Percentiles rank a stretch among this genome's conserved stretches.
Conservation (phyloP, 2,329 filamentous ascomycete species). For the Paramyrothecium sp. region DNA sequence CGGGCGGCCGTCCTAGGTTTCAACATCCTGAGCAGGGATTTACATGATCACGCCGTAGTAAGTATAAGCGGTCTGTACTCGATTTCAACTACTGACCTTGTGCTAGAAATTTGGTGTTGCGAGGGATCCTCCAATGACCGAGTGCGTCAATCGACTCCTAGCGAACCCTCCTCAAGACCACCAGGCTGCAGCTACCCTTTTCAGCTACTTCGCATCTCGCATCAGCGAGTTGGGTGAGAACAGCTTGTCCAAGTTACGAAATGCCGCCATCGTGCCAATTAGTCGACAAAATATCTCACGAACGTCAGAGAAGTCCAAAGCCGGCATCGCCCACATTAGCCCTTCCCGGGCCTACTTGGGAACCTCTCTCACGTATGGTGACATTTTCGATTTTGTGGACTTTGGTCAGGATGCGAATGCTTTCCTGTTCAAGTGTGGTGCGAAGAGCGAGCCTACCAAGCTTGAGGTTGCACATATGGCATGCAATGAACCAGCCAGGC, state of each 20-base stretch:
- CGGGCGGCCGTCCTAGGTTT: slow-evolving; percentile 78
- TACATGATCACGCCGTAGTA: slow-evolving; percentile 72
- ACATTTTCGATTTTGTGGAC: slow-evolving; percentile 96
- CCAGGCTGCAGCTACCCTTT: slow-evolving; percentile 67
- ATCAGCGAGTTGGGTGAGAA: slow-evolving; percentile 68
- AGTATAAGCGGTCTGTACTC: slow-evolving; percentile 16
- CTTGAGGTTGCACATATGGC: slow-evolving; percentile 80
- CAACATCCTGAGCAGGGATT: slow-evolving; percentile 69
- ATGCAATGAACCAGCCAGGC: slow-evolving; percentile 77
- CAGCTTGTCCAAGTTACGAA: slow-evolving; percentile 58
- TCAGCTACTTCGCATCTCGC: slow-evolving; percentile 80
- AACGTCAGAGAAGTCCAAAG: slow-evolving; percentile 38
- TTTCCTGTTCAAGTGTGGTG: slow-evolving; percentile 85
- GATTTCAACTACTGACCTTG: slow-evolving; percentile 6
- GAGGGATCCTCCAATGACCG: slow-evolving; percentile 74
- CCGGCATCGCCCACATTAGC: slow-evolving; percentile 42
- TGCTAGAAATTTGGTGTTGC: slow-evolving; percentile 76
- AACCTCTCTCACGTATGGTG: slow-evolving; percentile 65
- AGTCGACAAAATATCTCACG: slow-evolving; percentile 25
- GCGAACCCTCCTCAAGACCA: slow-evolving; percentile 68
- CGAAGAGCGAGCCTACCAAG: slow-evolving; percentile 87
- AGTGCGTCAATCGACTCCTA: slow-evolving; percentile 73
- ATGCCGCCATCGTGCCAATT: slow-evolving; percentile 72
- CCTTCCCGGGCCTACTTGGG: slow-evolving; percentile 83
- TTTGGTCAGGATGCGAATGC: slow-evolving; percentile 85